Evolutionary conservation across 257 asterid species (phyloP).

Genomic region (Nicotiana benthamiana): DNA sequence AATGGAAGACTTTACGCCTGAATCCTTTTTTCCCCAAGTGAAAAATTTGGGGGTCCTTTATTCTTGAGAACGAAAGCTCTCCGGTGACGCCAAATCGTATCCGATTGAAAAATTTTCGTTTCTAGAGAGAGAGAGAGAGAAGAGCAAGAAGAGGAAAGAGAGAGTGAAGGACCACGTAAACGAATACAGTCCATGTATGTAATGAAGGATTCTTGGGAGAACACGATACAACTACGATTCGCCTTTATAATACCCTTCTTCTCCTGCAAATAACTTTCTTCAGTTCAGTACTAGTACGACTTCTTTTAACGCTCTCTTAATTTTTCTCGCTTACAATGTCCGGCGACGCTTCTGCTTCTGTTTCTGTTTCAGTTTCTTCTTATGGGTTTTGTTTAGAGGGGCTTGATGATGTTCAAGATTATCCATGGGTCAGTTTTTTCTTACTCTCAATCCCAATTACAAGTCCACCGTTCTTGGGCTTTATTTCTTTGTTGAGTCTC

Average conservation of each 20-base stretch:
- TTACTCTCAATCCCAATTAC: neutral
- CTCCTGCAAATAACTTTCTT: neutral
- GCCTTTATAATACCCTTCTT: neutral
- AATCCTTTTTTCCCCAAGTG: neutral
- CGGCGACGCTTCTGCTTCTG: conserved; percentile 1
- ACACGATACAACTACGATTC: conserved; percentile 29
- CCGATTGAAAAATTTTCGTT: neutral
- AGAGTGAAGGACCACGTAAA: conserved; percentile 60
- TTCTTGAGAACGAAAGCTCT: conserved; percentile 16
- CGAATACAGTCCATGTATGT: conserved; percentile 61
- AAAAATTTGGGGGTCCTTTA: neutral
- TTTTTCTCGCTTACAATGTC: conserved; percentile 22
- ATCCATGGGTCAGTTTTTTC: conserved; percentile 44
- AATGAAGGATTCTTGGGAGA: conserved; percentile 44
- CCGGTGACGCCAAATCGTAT: neutral
- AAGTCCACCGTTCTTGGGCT: neutral
- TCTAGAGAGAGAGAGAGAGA: neutral
- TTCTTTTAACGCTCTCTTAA: neutral
- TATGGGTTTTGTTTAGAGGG: conserved; percentile 54
- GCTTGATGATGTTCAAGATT: conserved; percentile 57
- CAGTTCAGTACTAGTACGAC: neutral
- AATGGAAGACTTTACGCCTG: neutral
- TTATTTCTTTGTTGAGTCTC: neutral
- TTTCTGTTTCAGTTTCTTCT: conserved; percentile 15
- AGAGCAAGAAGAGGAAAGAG: neutral